These are phyloP conservation scores for Peronospora belbahrii DNA, from an alignment of 352 stramenopile species.

Conservation along the genomic window DNA sequence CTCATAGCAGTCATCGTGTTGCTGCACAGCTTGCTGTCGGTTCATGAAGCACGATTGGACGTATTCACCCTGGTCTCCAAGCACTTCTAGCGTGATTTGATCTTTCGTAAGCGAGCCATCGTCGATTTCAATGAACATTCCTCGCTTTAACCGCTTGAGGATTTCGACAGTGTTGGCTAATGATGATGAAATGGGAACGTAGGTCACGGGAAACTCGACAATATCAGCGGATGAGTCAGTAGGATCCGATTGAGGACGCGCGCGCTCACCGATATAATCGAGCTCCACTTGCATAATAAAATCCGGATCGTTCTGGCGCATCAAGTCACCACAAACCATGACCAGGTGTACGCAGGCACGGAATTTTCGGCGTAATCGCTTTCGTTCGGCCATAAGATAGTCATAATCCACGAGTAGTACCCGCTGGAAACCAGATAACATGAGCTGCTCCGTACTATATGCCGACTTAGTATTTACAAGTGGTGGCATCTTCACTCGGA, in stretches of 20 bases:
- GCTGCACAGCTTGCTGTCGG: constrained; percentile 1
- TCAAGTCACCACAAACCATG: constrained; percentile 37
- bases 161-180: constrained; percentile 48
- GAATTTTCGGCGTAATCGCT: constrained; percentile 53
- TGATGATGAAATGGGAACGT: constrained; percentile 52
- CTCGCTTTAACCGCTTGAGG: constrained; percentile 37
- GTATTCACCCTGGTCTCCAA: constrained; percentile 53
- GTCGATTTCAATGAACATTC: constrained; percentile 64
- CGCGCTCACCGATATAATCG: constrained; percentile 11
- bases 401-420: constrained; percentile 66
- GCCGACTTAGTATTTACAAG: constrained; percentile 23
- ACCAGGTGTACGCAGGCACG: constrained; percentile 49
- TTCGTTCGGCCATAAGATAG: constrained; percentile 63
- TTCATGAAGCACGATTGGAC: constrained; percentile 35
- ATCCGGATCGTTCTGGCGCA: constrained; percentile 45
- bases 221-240: constrained; percentile 38
- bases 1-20: constrained; percentile 5
- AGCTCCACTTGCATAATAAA: constrained; percentile 34
- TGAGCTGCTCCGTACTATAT: constrained; percentile 43
- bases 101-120: constrained; percentile 73
- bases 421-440: constrained; percentile 53
- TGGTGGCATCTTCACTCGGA: constrained; percentile 52
- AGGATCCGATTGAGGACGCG: constrained; percentile 35
- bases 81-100: constrained; percentile 68
- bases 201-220: constrained; percentile 57